Percentiles rank a stretch among this genome's conserved stretches.
These are phyloP conservation scores for Novakomyces olei DNA, from an alignment of 805 yeast genomes.

Conservation along the genomic window DNA sequence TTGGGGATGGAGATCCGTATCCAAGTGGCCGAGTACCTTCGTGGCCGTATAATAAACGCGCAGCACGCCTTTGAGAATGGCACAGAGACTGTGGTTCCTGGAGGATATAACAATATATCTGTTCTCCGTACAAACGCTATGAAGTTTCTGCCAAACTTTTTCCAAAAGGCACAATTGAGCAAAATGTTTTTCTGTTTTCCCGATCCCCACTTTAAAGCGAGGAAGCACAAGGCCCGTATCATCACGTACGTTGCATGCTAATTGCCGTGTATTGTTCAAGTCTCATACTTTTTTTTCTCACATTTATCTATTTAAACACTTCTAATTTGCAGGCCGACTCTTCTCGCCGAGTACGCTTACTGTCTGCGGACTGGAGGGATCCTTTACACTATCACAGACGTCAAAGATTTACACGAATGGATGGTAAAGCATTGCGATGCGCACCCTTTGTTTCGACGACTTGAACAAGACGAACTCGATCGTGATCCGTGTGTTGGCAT, in stretches of 20 bases:
- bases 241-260: too few relatives aligned
- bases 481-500: slow-evolving; percentile 61
- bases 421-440: slow-evolving; percentile 80
- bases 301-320: neutral
- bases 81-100: slow-evolving; percentile 6
- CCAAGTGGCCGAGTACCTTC: slow-evolving; percentile 92
- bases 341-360: slow-evolving; percentile 79
- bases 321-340: slow-evolving; percentile 35
- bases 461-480: slow-evolving; percentile 55
- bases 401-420: slow-evolving; percentile 81
- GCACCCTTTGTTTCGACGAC: slow-evolving; percentile 77
- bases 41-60: slow-evolving; percentile 79
- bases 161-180: slow-evolving; percentile 41
- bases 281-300: neutral
- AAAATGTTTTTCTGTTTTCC: slow-evolving; percentile 98
- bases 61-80: slow-evolving; percentile 30
- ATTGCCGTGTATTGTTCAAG: slow-evolving; percentile 12
- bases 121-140: slow-evolving; percentile 89
- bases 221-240: slow-evolving; percentile 94
- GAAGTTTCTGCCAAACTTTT: slow-evolving; percentile 92
- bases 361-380: slow-evolving; percentile 71
- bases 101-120: slow-evolving; percentile 56
- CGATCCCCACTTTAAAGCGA: slow-evolving; percentile 95
- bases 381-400: slow-evolving; percentile 88
- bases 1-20: slow-evolving; percentile 81